Percentiles rank a stretch among this genome's conserved stretches.
Evolutionary conservation across 2,329 filamentous ascomycete species (phyloP).

Genomic region (Pseudocercospora cruenta): DNA sequence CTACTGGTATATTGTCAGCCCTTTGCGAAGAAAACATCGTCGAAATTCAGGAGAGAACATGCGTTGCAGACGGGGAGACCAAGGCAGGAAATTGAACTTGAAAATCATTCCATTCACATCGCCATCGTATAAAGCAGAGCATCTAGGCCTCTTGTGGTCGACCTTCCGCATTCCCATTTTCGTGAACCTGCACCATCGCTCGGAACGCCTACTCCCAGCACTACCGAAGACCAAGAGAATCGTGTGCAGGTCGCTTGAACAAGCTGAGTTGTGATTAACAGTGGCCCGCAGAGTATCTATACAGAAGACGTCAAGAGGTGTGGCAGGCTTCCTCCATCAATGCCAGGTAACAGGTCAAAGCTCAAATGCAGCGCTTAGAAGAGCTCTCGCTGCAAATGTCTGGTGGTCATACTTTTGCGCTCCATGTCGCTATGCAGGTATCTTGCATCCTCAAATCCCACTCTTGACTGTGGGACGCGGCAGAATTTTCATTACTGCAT

Average conservation of each 20-base stretch:
- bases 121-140: constrained; percentile 1
- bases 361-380: background rate
- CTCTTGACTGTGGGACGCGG: constrained; percentile 4
- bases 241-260: constrained; percentile 3
- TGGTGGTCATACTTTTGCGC: constrained; percentile 2
- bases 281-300: constrained; percentile 8
- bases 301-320: constrained; percentile 2
- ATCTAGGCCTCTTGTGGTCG: background rate
- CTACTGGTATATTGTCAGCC: background rate
- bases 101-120: constrained; percentile 1
- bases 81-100: background rate
- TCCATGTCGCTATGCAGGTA: constrained; percentile 5
- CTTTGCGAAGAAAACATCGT: background rate
- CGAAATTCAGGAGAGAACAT: background rate
- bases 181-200: constrained; percentile 1
- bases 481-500: constrained; percentile 4
- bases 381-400: background rate
- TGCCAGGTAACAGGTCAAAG: background rate
- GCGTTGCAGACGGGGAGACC: background rate
- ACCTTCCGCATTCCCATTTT: background rate
- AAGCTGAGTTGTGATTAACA: constrained; percentile 11
- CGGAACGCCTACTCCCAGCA: background rate
- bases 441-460: background rate
- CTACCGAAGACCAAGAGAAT: constrained; percentile 6
- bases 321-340: background rate